Evolutionary conservation across 495 filamentous ascomycete species (phyloP).

Genomic region (Daldinia grandis): DNA sequence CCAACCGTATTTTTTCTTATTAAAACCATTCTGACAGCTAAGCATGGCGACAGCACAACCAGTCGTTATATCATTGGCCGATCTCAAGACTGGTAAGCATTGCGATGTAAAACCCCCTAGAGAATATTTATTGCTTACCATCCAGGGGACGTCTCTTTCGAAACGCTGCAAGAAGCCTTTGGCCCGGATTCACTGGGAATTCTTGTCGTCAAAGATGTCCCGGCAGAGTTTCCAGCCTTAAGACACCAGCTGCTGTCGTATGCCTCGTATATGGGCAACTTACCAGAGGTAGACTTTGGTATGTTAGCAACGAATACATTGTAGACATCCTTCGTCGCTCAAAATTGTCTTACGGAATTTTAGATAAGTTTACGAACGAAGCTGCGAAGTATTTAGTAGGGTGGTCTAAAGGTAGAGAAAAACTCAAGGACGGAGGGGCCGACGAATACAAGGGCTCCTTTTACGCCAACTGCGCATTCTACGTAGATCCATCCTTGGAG

Average conservation of each 20-base stretch:
- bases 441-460: slow-evolving; percentile 96
- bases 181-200: slow-evolving; percentile 93
- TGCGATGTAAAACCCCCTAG: background rate
- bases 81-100: slow-evolving; percentile 59
- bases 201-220: slow-evolving; percentile 86
- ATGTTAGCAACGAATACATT: slow-evolving; percentile 26
- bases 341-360: slow-evolving; percentile 22
- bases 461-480: slow-evolving; percentile 97
- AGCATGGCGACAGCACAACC: slow-evolving; percentile 49
- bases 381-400: slow-evolving; percentile 71
- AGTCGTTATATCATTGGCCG: slow-evolving; percentile 61
- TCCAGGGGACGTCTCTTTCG: slow-evolving; percentile 74
- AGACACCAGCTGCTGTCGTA: slow-evolving; percentile 81
- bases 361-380: slow-evolving; percentile 70
- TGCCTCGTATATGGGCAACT: slow-evolving; percentile 86
- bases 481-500: slow-evolving; percentile 70
- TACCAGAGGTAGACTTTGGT: slow-evolving; percentile 79
- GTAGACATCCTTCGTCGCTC: background rate
- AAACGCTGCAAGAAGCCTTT: slow-evolving; percentile 83
- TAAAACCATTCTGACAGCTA: background rate
- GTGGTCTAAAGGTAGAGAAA: slow-evolving; percentile 91
- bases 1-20: background rate
- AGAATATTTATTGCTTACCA: slow-evolving; percentile 12
- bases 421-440: slow-evolving; percentile 85
- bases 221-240: slow-evolving; percentile 70